A percentile compares a stretch with the other conserved stretches of the same genome.
Evolutionary conservation across 2,329 filamentous ascomycete genomes (phyloP).

Genomic region (Talaromyces sp.): DNA sequence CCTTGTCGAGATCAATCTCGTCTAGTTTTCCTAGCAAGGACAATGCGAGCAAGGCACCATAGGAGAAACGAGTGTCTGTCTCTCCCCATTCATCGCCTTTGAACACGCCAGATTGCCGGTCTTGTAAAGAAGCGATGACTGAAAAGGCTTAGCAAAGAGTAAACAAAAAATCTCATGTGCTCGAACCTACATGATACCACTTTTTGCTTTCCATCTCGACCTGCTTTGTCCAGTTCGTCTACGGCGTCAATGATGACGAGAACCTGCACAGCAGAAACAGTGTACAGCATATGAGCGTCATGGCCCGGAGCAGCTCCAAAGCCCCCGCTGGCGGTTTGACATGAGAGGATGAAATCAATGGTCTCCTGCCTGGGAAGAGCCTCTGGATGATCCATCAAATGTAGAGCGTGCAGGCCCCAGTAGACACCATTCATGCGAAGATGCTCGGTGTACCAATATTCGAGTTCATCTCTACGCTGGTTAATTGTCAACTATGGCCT

Average conservation of each 20-base stretch:
- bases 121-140: conserved; percentile 79
- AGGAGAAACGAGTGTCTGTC: conserved; percentile 89
- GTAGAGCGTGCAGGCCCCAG: conserved; percentile 86
- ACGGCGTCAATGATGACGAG: conserved; percentile 80
- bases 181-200: conserved; percentile 68
- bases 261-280: conserved; percentile 90
- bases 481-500: conserved; percentile 27
- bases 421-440: conserved; percentile 92
- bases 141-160: conserved; percentile 2
- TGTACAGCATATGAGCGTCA: conserved; percentile 94
- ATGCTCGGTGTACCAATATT: conserved; percentile 98
- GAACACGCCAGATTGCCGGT: conserved; percentile 76
- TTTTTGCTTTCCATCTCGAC: conserved; percentile 61
- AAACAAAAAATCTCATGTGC: neutral
- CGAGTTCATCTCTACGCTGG: conserved; percentile 82
- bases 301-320: conserved; percentile 93
- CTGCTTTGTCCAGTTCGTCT: conserved; percentile 68
- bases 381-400: conserved; percentile 74
- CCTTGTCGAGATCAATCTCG: conserved; percentile 71
- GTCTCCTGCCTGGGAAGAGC: conserved; percentile 74
- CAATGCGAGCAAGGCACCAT: conserved; percentile 80
- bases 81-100: conserved; percentile 95
- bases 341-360: conserved; percentile 92
- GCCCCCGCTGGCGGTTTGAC: conserved; percentile 79
- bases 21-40: conserved; percentile 72